Evolutionary conservation across 768 basidiomycete species (phyloP).

Genomic region (Macrolepiota albuminosa): DNA sequence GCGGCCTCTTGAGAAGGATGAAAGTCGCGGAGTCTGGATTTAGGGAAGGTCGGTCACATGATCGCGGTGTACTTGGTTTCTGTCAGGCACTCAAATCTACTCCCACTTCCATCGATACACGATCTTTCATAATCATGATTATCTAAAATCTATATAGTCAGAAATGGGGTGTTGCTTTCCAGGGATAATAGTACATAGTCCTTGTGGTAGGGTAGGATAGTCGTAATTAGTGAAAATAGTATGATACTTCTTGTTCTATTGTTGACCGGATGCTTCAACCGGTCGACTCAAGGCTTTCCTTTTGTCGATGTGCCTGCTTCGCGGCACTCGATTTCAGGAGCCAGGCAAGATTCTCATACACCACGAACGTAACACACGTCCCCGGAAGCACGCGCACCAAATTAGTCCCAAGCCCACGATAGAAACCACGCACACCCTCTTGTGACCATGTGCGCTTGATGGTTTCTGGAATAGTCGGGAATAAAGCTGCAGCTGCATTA

Average conservation of each 20-base stretch:
- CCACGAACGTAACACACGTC: conserved; percentile 96
- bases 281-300: conserved; percentile 3
- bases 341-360: conserved; percentile 93
- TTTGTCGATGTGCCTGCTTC: conserved; percentile 33
- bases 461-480: conserved; percentile 81
- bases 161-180: conserved; percentile 1
- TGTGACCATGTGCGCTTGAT: conserved; percentile 75
- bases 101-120: neutral
- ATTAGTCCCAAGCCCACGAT: conserved; percentile 92
- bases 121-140: neutral
- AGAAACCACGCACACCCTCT: conserved; percentile 85
- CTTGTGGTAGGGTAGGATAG: conserved; percentile 4
- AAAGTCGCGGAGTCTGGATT: neutral
- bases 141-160: neutral
- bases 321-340: conserved; percentile 62
- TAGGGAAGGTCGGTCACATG: conserved; percentile 1
- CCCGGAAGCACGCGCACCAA: conserved; percentile 93
- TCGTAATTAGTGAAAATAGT: conserved; percentile 6
- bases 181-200: conserved; percentile 8
- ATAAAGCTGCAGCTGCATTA: conserved; percentile 58
- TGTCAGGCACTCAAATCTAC: too few species aligned
- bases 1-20: neutral
- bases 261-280: neutral
- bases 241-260: conserved; percentile 6
- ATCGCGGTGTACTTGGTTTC: neutral